These are phyloP conservation scores for Ogataea thermomethanolica DNA, from an alignment of 805 yeast species.

Conservation along the genomic window DNA sequence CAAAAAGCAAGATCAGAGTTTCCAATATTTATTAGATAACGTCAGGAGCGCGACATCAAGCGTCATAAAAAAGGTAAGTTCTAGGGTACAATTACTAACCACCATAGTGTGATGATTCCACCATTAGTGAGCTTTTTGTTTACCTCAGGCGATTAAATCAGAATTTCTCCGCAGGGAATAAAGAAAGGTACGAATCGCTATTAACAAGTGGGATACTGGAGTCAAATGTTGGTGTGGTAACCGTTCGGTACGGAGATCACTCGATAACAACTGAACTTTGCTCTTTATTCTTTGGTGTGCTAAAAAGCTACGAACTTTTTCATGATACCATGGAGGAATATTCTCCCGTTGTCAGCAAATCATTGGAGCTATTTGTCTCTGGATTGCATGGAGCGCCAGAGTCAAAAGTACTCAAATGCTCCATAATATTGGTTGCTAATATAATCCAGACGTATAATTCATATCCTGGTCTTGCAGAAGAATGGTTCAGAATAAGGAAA, in stretches of 20 bases:
- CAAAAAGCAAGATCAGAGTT: slow-evolving; percentile 20
- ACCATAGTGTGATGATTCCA: slow-evolving; percentile 14
- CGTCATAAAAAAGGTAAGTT: slow-evolving; percentile 13
- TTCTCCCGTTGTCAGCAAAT: slow-evolving; percentile 4
- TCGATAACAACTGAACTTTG: slow-evolving; percentile 12
- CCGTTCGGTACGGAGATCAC: slow-evolving; percentile 14
- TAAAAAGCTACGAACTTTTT: slow-evolving; percentile 15
- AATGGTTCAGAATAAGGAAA: slow-evolving; percentile 17
- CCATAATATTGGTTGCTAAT: slow-evolving; percentile 13
- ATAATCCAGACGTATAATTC: slow-evolving; percentile 12
- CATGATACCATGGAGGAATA: slow-evolving; percentile 14
- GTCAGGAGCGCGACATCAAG: slow-evolving; percentile 6
- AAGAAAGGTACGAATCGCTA: slow-evolving; percentile 12
- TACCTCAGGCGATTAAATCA: slow-evolving; percentile 18
- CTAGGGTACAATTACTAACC: neutral
- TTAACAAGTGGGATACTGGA: slow-evolving; percentile 14
- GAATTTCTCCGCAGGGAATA: slow-evolving; percentile 14
- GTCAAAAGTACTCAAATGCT: slow-evolving; percentile 11
- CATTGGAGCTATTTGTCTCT: slow-evolving; percentile 12
- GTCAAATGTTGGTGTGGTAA: slow-evolving; percentile 3
- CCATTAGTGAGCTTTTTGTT: slow-evolving; percentile 9
- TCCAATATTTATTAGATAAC: slow-evolving; percentile 18
- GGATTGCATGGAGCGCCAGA: slow-evolving; percentile 13
- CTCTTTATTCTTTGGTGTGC: slow-evolving; percentile 9
- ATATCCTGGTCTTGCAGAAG: slow-evolving; percentile 16